These are phyloP conservation scores for Royoungia palumana DNA, from an alignment of 768 basidiomycete genomes.

Conservation along the genomic window DNA sequence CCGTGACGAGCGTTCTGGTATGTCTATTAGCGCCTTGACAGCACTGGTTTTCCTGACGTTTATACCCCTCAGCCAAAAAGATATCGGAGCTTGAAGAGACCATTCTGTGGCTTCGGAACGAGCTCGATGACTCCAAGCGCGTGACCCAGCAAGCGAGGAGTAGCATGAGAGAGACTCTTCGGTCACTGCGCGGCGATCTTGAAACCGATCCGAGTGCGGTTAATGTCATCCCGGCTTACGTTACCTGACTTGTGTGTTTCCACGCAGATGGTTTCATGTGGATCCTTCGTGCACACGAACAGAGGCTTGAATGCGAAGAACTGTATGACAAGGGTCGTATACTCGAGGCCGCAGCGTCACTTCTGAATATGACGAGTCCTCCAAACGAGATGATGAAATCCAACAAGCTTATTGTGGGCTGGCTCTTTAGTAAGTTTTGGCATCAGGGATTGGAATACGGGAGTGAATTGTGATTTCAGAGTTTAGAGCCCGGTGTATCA, in stretches of 20 bases:
- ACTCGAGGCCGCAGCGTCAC: not conserved
- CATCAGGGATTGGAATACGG: too few species aligned
- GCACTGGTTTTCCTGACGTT: not conserved
- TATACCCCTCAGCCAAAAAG: not conserved
- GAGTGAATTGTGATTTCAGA: not conserved
- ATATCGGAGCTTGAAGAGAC: not conserved
- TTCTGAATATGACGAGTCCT: not conserved
- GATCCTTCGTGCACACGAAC: not conserved
- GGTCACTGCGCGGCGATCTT: too few species aligned
- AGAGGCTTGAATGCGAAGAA: not conserved
- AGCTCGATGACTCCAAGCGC: not conserved
- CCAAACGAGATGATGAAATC: not conserved
- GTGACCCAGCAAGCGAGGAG: too few species aligned
- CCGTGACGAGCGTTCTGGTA: not conserved
- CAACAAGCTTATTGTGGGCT: not conserved
- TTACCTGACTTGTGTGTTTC: too few species aligned
- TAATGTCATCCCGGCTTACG: too few species aligned
- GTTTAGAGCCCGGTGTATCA: not conserved
- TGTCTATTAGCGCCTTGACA: not conserved
- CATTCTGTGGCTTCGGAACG: not conserved
- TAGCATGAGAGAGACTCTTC: too few species aligned
- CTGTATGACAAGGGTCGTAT: not conserved
- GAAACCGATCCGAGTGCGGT: too few species aligned
- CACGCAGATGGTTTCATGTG: too few species aligned
- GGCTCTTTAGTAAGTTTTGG: not conserved